These are phyloP conservation scores for Geosiphon pyriformis DNA, from an alignment of 192 early-diverging fungal species.

Conservation along the genomic window DNA sequence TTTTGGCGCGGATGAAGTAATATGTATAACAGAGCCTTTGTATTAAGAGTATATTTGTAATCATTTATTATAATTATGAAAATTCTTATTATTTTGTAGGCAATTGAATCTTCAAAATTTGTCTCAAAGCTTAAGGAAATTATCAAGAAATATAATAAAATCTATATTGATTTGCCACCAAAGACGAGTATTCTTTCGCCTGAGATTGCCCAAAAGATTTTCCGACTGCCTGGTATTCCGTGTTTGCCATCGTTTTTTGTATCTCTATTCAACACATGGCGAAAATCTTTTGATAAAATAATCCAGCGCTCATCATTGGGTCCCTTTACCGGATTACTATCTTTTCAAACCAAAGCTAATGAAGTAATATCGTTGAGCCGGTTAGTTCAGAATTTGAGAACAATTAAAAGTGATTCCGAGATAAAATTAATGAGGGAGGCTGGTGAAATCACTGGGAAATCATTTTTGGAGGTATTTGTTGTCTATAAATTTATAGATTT, in stretches of 20 bases:
- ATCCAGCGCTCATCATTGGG: background rate
- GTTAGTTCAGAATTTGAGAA: conserved; percentile 65
- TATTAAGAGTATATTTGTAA: background rate
- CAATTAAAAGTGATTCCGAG: conserved; percentile 77
- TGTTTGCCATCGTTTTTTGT: background rate
- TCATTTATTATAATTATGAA: conserved; percentile 25
- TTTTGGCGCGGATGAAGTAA: conserved; percentile 83
- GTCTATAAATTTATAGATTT: background rate
- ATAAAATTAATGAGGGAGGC: conserved; percentile 71
- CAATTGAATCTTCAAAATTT: conserved; percentile 24
- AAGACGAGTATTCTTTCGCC: conserved; percentile 19
- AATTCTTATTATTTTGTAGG: conserved; percentile 3
- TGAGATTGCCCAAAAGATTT: conserved; percentile 16
- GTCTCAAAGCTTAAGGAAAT: conserved; percentile 17
- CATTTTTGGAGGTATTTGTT: conserved; percentile 59
- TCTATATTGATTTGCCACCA: conserved; percentile 22
- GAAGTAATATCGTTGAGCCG: conserved; percentile 46
- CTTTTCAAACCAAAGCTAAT: background rate
- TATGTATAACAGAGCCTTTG: background rate
- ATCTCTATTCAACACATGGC: background rate
- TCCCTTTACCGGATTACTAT: background rate
- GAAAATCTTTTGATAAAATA: background rate
- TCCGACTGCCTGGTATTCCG: conserved; percentile 13
- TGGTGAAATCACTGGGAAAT: conserved; percentile 70
- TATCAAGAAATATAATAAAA: conserved; percentile 14